Evolutionary conservation across 768 basidiomycete genomes (phyloP), one percentile per base, ranked within the genome.

Genomic region (Lyophyllum atratum): DNA sequence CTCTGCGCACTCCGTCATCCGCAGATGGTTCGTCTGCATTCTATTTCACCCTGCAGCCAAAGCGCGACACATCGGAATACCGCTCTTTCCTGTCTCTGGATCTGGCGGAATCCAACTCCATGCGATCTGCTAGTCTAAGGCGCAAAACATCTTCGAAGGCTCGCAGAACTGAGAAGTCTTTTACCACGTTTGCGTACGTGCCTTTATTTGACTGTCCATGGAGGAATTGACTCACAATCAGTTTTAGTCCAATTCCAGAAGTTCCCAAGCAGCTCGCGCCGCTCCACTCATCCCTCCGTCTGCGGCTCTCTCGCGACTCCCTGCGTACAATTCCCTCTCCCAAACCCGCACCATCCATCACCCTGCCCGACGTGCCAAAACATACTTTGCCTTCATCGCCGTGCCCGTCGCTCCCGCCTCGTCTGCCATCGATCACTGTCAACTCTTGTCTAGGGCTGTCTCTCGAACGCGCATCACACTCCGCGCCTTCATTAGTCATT

Each of bases 31-130:
- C 70, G 4, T 76, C 78, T 4, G 68, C 78, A 11, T 75, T 82
- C 64, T 82, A 82, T 65, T 77, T 81, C 55, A 80, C 81, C 1
- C 66, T 81, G 42, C 75, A 77, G 60, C 70, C 76, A 15, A 72
- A 71, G 50, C 74, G 77, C 29, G 75, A 79, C 64, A 58, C 68
- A 2, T 55, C 63, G 44, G 72, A 79, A 58, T 73, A 69, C 59
- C 79, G 82, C 40, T 89, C 87, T 2, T 89, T 88, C 68, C 80
- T 89, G 49, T 88, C 83, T 33, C 80, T 89, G 53, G 87, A 89
- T 68, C 78, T 87, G 4, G 87, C 86, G 37, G 83, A 85, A 67
- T 74, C 77, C 24, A 73, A 75, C 59, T 76, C 74, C 3, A 66
- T 73, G 54, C 71, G 75, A 37, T 71, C 77, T 2, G 77, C 76